These are phyloP conservation scores for Puccinia novopanici DNA, from an alignment of 1,284 basidiomycete genomes.

Conservation along the genomic window DNA sequence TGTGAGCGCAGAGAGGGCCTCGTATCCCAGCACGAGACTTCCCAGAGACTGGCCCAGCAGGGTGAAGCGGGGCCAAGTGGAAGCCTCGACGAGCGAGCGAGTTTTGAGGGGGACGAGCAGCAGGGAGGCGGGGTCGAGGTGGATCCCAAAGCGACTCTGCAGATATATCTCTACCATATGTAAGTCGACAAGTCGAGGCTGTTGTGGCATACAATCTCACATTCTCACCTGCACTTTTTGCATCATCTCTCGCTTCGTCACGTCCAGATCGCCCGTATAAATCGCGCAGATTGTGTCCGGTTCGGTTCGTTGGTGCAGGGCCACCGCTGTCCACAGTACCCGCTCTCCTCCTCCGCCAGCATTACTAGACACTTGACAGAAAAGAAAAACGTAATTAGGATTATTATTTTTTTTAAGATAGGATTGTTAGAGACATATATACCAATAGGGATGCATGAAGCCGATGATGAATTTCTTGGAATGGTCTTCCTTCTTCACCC, in stretches of 20 bases:
- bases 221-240: conserved; percentile 71
- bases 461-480: conserved; percentile 66
- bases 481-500: background rate
- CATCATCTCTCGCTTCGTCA: conserved; percentile 79
- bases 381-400: background rate
- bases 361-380: conserved; percentile 67
- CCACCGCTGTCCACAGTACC: conserved; percentile 89
- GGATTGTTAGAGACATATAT: conserved; percentile 43
- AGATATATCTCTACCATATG: background rate
- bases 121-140: conserved; percentile 68
- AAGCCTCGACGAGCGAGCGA: conserved; percentile 75
- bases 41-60: conserved; percentile 88
- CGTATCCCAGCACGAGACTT: conserved; percentile 77
- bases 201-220: no score
- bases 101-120: conserved; percentile 76
- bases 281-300: conserved; percentile 75
- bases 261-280: conserved; percentile 83
- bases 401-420: no score
- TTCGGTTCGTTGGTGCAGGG: conserved; percentile 73
- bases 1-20: conserved; percentile 71
- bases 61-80: conserved; percentile 82
- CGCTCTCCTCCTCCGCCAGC: conserved; percentile 96
- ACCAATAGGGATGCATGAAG: conserved; percentile 97
- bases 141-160: conserved; percentile 80
- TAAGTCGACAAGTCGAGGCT: no score